Evolutionary conservation across 768 basidiomycete species (phyloP), one percentile per base, ranked within the genome.

Genomic region (Boletus rubescentipes): DNA sequence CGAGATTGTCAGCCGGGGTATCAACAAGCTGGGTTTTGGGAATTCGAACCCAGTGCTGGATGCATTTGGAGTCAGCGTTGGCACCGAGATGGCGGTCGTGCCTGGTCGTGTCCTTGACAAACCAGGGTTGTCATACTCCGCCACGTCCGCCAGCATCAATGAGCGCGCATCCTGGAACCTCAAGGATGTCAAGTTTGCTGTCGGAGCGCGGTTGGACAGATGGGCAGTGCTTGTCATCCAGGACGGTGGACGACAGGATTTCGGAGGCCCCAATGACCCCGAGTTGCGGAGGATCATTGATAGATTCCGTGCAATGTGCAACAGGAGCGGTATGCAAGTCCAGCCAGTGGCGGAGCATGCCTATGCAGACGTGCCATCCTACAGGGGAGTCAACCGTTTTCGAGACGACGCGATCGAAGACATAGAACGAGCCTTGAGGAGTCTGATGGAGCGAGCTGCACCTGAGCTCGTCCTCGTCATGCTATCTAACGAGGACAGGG

Each of bases 141-240:
- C 65, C 9, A n/a, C 16, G 8, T 50, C 67, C 1, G 59, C 54
- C 6, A 0, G 11, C 11, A 68, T 80, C 18, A 71, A 80, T 53
- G 70, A 72, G 0, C 66, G 68, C 31, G 81, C 78, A 3, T 75
- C 77, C 29, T 82, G 80, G 80, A 82, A 83, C 58, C 62, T 83
- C 39, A 65, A 78, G 32, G 72, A 75, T 45, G 70, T 72, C 76
- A 81, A 77, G 59, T 92, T 92, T 61, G 71, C 80, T 3, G 71
- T 68, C 18, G 87, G 87, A 4, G 84, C 75, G 2, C 68, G 57
- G 16, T 66, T 93, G 45, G 68, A 73, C 37, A 79, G 79, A 30
- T 89, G 87, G 87, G 85, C 79, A 1, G 85, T 91, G 7, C 71
- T 93, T 14, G 69, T 89, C 40, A 80, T 93, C 54, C 70, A 74